Evolutionary conservation across 2,329 filamentous ascomycete species (phyloP), one percentile per base, ranked within the genome.

Genomic region (Trichoderma koningiopsis): DNA sequence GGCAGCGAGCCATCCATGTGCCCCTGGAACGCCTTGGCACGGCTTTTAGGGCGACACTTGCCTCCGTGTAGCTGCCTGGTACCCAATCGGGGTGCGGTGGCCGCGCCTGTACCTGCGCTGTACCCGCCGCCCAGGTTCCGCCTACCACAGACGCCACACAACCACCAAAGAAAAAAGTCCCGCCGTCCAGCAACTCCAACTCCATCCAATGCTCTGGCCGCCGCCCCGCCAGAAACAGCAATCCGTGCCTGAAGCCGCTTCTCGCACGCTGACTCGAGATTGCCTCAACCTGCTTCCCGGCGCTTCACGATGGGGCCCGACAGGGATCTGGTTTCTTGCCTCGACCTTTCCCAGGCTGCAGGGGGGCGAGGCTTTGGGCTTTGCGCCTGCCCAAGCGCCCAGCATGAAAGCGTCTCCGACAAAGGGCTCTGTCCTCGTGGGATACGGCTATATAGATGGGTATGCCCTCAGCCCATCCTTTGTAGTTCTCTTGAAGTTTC

Each of bases 391-490:
- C 43, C 57, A 60, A 56, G 66, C 57, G 66, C 57, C 63, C 13
- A 29, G 49, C 47, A 49, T 49, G 60, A 33, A 53, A 66, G 63
- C 31, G 40, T 43, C 56, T 60, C 57, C 55, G n/a, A 33, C 55
- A 40, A 43, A 40, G 19, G 31, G 33, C 49, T 49, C 29, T 40
- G n/a, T 40, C 33, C 29, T 52, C 31, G 37, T 56, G 16, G 69
- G 24, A 59, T 61, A 72, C 70, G 70, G 40, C 74, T 77, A 77
- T 77, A 77, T 77, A 77, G 75, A 68, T 35, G 33, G 33, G 11
- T 72, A 69, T 71, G 69, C 72, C 70, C 37, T 58, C 70, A 24
- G 35, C 40, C 60, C 59, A 49, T 22, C 27, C 27, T 22, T 49
- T 35, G 43, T 19, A 8, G 40, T 31, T 53, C 16, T 33, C 40